These are phyloP conservation scores for Ceratobasidium sp. DNA, from an alignment of 1,284 basidiomycete species.

Conservation along the genomic window DNA sequence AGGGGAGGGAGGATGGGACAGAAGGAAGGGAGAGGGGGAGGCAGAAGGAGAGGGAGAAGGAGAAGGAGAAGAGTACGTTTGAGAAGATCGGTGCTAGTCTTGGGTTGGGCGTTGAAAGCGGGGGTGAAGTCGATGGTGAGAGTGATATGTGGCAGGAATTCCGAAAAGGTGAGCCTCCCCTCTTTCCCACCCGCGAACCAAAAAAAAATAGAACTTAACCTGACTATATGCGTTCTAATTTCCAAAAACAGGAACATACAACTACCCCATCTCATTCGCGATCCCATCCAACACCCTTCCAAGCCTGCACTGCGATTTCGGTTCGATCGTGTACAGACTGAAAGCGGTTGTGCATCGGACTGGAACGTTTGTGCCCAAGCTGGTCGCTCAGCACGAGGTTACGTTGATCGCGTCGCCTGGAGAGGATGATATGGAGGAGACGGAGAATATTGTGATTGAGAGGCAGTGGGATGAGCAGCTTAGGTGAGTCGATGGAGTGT, in stretches of 20 bases:
- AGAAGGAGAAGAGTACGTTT: conserved; percentile 49
- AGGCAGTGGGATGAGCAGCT: conserved; percentile 94
- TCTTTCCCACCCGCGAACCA: too few species aligned
- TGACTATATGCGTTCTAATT: conserved; percentile 13
- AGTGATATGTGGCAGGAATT: conserved; percentile 87
- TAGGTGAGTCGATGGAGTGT: too few species aligned
- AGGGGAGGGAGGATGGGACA: neutral
- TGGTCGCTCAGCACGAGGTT: conserved; percentile 81
- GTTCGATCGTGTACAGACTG: conserved; percentile 84
- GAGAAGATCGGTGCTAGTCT: conserved; percentile 60
- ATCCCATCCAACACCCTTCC: conserved; percentile 88
- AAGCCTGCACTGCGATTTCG: conserved; percentile 82
- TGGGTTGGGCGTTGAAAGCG: conserved; percentile 58
- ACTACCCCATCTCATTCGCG: conserved; percentile 92
- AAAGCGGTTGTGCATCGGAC: conserved; percentile 88
- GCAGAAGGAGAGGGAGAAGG: conserved; percentile 39
- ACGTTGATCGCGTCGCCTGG: conserved; percentile 76
- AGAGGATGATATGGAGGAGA: conserved; percentile 84
- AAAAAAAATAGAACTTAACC: conserved; percentile 14
- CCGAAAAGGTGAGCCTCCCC: conserved; percentile 76
- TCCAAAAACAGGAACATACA: conserved; percentile 80
- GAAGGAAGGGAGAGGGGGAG: conserved; percentile 52
- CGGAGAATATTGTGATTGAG: conserved; percentile 87
- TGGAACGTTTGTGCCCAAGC: conserved; percentile 83
- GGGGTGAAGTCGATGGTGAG: conserved; percentile 62